Evolutionary conservation across 1,139 yeast species (phyloP).

Genomic region (Nematodospora anomalae): DNA sequence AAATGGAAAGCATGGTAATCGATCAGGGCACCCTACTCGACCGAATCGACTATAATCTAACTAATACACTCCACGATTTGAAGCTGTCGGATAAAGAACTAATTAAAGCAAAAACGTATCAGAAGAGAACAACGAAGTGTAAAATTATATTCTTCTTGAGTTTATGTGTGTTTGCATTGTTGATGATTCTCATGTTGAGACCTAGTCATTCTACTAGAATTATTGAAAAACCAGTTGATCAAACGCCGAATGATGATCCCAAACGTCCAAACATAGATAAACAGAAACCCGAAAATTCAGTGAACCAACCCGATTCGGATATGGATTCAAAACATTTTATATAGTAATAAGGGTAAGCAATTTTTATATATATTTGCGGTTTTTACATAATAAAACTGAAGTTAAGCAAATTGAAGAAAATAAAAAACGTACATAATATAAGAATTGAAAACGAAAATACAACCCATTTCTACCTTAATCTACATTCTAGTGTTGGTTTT

Average conservation of each 20-base stretch:
- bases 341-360: constrained; percentile 1
- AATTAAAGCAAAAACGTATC: constrained; percentile 74
- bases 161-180: constrained; percentile 68
- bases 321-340: background rate
- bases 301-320: constrained; percentile 8
- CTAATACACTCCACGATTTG: constrained; percentile 73
- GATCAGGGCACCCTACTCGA: constrained; percentile 95
- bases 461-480: background rate
- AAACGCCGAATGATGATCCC: constrained; percentile 4
- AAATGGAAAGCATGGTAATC: constrained; percentile 85
- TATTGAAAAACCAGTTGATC: constrained; percentile 22
- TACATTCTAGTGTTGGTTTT: too few relatives aligned
- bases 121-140: constrained; percentile 87
- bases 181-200: constrained; percentile 68
- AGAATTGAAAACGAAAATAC: background rate
- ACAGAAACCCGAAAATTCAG: constrained; percentile 8
- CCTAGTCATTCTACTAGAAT: constrained; percentile 42
- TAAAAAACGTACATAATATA: too few relatives aligned
- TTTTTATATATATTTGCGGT: background rate
- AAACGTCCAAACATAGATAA: constrained; percentile 10
- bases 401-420: too few relatives aligned
- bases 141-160: constrained; percentile 74
- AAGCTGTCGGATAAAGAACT: constrained; percentile 78
- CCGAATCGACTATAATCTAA: constrained; percentile 87
- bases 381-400: background rate